phyloP scores from a whole-genome alignment of 2,329 filamentous ascomycete species.

The Chaetomium sp. region DNA sequence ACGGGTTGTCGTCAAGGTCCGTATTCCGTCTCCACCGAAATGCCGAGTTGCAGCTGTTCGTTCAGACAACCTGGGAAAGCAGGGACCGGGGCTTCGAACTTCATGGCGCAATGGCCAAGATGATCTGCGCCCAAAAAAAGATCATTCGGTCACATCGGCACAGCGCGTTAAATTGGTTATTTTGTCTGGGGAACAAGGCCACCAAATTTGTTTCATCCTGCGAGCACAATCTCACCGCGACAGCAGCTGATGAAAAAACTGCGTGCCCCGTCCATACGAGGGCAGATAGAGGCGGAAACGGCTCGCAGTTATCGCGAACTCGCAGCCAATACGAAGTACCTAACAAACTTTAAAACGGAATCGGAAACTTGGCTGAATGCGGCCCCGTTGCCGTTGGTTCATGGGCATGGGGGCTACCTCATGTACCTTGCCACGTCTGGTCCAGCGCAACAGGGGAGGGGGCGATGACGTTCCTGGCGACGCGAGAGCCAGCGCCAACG shows the following conservation, averaged over 20 bases:
- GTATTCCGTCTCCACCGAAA: conserved; percentile 13
- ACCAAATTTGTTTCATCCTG: neutral
- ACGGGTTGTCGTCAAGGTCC: conserved; percentile 12
- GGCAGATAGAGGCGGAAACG: neutral
- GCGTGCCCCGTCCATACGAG: neutral
- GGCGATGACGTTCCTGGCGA: neutral
- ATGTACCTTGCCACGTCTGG: neutral
- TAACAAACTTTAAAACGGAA: neutral
- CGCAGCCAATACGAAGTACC: neutral
- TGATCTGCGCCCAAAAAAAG: conserved; percentile 22
- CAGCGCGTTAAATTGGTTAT: conserved; percentile 10
- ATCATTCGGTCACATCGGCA: conserved; percentile 2
- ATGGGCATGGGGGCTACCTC: neutral
- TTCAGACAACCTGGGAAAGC: neutral
- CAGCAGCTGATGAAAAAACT: neutral
- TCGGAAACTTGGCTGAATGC: neutral
- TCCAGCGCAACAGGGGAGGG: neutral
- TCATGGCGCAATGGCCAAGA: conserved; percentile 25
- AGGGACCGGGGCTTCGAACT: neutral
- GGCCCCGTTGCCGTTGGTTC: no score
- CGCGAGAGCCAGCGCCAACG: neutral
- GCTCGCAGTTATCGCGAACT: neutral
- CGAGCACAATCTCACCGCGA: neutral
- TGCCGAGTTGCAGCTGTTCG: neutral
- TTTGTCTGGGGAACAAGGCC: conserved; percentile 3